These are phyloP conservation scores for Starmera amethionina DNA, from an alignment of 805 yeast genomes.

Conservation along the genomic window DNA sequence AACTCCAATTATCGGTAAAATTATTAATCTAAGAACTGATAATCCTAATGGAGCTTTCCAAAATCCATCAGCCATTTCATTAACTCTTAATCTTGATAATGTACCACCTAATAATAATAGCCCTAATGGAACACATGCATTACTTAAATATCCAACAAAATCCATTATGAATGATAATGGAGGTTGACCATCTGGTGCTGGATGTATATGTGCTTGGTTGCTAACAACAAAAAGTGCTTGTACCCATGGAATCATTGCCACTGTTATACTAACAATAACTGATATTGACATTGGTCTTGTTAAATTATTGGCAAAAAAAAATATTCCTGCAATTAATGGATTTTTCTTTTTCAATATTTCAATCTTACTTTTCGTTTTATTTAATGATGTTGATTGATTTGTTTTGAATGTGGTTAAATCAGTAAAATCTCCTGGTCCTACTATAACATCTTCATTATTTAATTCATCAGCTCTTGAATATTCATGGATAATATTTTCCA, in stretches of 20 bases:
- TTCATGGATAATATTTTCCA: conserved; percentile 37
- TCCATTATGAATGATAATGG: conserved; percentile 85
- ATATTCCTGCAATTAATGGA: conserved; percentile 14
- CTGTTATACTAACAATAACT: conserved; percentile 49
- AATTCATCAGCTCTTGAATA: conserved; percentile 23
- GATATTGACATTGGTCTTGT: conserved; percentile 67
- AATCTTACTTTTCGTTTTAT: neutral
- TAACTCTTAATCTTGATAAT: conserved; percentile 62
- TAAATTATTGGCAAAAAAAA: conserved; percentile 40
- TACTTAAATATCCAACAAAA: conserved; percentile 66
- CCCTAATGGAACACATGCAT: conserved; percentile 88
- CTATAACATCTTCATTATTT: conserved; percentile 5
- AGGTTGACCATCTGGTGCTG: conserved; percentile 83
- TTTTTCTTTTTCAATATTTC: neutral
- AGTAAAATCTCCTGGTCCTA: conserved; percentile 12
- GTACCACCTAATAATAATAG: conserved; percentile 81
- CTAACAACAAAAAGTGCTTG: conserved; percentile 59
- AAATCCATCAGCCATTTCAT: conserved; percentile 26
- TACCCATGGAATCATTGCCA: conserved; percentile 85
- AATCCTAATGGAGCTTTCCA: conserved; percentile 44
- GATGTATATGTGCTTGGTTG: conserved; percentile 33
- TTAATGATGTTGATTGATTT: neutral
- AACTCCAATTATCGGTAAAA: conserved; percentile 77
- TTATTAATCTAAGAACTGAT: conserved; percentile 47
- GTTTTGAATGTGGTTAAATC: conserved; percentile 8